Evolutionary conservation across 176 grass and related monocot species (phyloP), one percentile per base, ranked within the genome.

Genomic region (Paspalum notatum): DNA sequence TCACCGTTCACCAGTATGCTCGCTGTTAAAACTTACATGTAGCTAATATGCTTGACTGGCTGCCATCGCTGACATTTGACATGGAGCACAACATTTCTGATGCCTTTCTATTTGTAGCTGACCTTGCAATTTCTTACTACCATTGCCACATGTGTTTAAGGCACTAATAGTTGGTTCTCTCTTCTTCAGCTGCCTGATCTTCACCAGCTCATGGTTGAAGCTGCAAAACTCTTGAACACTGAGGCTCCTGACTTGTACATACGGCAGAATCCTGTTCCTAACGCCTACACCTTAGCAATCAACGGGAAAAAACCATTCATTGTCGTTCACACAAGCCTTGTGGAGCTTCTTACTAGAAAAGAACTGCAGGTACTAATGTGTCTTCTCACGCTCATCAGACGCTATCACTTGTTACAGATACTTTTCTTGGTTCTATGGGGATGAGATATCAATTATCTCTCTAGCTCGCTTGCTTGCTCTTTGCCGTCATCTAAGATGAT

Each of bases 231-330:
- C 70, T 77, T 98, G 78, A 94, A 92, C 82, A 94, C 81, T 6
- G 95, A 98, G 32, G 85, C 92, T 44, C 95, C 92, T 25, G 95
- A 98, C 85, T 58, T 98, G 10, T 98, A 98, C 86, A 86, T 97
- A 78, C 78, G 91, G 52, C 94, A 97, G 25, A 97, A 97, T 75
- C 87, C 94, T 61, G 89, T 88, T 75, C 94, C 91, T 66, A 97
- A 97, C 54, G 94, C 94, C 49, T 97, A 97, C 82, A 97, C 95
- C 62, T 74, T 98, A 58, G 92, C 95, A 48, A 94, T 98, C 69
- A 94, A 85, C 3, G 95, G 95, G 16, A 92, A 89, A 85, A 98
- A 92, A 6, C 95, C 95, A 71, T 94, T 98, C 68, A 91, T 98
- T 3, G 95, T 98, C 17, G 87, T 98, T 16, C 95, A 98, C 38